These are phyloP conservation scores for Wallacemonas sp. DNA, from an alignment of 208 protist species.

Conservation along the genomic window DNA sequence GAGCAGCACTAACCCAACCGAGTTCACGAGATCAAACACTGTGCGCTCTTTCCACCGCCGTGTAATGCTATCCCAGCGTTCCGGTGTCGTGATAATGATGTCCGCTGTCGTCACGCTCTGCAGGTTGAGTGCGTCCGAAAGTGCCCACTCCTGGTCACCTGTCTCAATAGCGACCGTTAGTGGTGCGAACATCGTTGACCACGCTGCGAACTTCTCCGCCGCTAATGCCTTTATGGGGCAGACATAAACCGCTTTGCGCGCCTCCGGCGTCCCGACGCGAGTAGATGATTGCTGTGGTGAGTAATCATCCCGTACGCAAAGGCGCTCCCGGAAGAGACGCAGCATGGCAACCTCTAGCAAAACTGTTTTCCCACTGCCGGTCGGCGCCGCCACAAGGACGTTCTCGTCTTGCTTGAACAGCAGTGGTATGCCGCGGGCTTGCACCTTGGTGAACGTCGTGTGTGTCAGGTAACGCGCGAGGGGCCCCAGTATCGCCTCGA, in stretches of 20 bases:
- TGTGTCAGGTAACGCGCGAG: slow-evolving; percentile 53
- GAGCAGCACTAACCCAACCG: slow-evolving; percentile 81
- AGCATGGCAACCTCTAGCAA: slow-evolving; percentile 90
- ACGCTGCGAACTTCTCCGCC: slow-evolving; percentile 79
- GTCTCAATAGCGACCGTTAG: slow-evolving; percentile 90
- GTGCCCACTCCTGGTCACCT: slow-evolving; percentile 92
- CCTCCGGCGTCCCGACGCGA: not conserved
- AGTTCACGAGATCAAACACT: slow-evolving; percentile 65
- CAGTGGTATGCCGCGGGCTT: slow-evolving; percentile 60
- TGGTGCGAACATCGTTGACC: slow-evolving; percentile 70
- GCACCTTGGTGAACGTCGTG: slow-evolving; percentile 63
- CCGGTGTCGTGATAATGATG: slow-evolving; percentile 92
- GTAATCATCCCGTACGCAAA: no score
- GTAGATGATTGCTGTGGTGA: not conserved
- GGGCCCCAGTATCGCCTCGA: slow-evolving; percentile 30
- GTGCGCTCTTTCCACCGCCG: slow-evolving; percentile 85
- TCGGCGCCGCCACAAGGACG: slow-evolving; percentile 84
- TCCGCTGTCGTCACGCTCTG: slow-evolving; percentile 42
- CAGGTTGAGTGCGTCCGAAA: slow-evolving; percentile 40
- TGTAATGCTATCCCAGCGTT: slow-evolving; percentile 94
- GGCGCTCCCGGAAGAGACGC: slow-evolving; percentile 63
- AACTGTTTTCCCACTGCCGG: slow-evolving; percentile 89
- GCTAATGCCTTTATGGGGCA: slow-evolving; percentile 92
- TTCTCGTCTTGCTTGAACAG: slow-evolving; percentile 51
- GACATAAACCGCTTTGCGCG: slow-evolving; percentile 84